Evolutionary conservation across 371 early-diverging fungal genomes (phyloP), one percentile per base, ranked within the genome.

Genomic region (Rhizopus arrhizus): DNA sequence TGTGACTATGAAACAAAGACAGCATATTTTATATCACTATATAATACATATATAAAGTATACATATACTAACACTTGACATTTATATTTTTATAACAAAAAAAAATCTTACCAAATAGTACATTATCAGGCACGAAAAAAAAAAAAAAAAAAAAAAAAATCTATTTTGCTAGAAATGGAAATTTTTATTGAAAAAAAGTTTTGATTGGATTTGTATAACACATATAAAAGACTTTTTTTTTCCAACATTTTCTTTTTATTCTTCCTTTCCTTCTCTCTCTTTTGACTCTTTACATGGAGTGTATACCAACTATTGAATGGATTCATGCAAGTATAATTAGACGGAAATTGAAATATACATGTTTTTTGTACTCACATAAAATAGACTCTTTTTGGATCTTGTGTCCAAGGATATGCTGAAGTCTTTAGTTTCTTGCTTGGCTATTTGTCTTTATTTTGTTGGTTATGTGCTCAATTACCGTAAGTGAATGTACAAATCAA

Each of bases 401-500:
- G 68, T 43, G 57, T 71, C 1, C 55, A 67, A 33, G 68, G 65
- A 8, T 67, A 66, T 31, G 45, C 41, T 34, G 62, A 68, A 36
- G 51, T 68, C 22, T 45, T 62, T 8, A 72, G 72, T 36, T 38
- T 55, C 4, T 47, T 68, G 3, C 32, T 72, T 32, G 72, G 72
- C 0, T 65, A 65, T 49, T 11, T 52, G 0, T 72, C 72, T 5
- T 65, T 72, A 3, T 56, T 62, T n/a, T 68, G 68, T 38, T 72
- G 69, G 72, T 22, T 72, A 31, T 56, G 59, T 65, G 68, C 66
- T 13, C 65, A 68, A 35, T 22, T 72, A 22, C 72, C 72, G 72
- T 71, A 68, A 61, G 65, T 59, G 40, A 8, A 15, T 10, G 22
- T 48, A 33, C 4, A n/a, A 3, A 12, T 51, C 32, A 35, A 31